Percentiles rank a stretch among this genome's conserved stretches.
Evolutionary conservation across 225 moss, liverwort and hornwort genomes (phyloP).

Genomic region (Polytrichum formosum): DNA sequence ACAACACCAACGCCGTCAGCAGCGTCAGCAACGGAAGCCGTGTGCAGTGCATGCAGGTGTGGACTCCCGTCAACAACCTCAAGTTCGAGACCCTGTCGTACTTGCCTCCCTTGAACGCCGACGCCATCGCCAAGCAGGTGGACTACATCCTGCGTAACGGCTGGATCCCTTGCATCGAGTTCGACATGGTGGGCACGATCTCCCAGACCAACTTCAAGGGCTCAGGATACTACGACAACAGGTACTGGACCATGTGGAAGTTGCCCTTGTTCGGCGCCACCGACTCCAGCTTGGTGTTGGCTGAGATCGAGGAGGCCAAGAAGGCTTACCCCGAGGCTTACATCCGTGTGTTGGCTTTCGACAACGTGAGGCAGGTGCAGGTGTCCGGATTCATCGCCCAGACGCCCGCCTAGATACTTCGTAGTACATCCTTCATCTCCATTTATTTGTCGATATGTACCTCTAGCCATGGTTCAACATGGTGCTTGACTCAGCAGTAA

Average conservation of each 20-base stretch:
- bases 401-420: background rate
- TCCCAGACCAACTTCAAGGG: constrained; percentile 5
- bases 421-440: background rate
- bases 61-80: constrained; percentile 9
- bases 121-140: background rate
- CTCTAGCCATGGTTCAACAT: too few species aligned
- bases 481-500: too few species aligned
- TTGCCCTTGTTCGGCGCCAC: constrained; percentile 15
- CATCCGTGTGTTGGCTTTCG: too few species aligned
- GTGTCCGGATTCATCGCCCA: too few species aligned
- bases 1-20: constrained; percentile 1
- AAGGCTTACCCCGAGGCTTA: too few species aligned
- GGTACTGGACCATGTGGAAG: constrained; percentile 17
- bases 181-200: background rate
- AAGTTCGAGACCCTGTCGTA: constrained; percentile 28
- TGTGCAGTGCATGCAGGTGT: constrained; percentile 25
- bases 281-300: background rate
- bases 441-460: background rate
- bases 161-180: background rate
- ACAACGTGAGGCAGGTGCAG: too few species aligned
- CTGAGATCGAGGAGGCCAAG: too few species aligned
- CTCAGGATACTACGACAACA: constrained; percentile 14
- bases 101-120: constrained; percentile 11
- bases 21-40: constrained; percentile 17
- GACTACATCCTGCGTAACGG: background rate